These are phyloP conservation scores for Phytophthora crassamura DNA, from an alignment of 352 stramenopile genomes.

Conservation along the genomic window DNA sequence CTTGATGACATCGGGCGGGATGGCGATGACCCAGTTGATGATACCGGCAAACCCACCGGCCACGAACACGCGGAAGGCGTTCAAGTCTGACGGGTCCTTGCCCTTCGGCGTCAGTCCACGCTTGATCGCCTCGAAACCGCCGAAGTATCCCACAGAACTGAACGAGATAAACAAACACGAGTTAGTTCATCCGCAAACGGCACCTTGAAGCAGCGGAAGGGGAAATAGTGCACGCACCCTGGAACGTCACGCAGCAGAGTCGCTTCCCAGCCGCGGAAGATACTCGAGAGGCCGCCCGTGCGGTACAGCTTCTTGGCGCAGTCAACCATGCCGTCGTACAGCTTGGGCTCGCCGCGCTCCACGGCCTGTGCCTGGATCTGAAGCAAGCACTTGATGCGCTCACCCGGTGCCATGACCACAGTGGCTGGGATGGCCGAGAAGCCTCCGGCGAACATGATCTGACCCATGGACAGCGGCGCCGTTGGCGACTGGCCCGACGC, in stretches of 20 bases:
- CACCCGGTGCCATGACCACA: constrained; percentile 94
- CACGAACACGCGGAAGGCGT: constrained; percentile 90
- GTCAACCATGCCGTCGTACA: constrained; percentile 96
- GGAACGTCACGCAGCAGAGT: constrained; percentile 96
- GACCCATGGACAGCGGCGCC: constrained; percentile 73
- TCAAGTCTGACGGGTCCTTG: constrained; percentile 87
- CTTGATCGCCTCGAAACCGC: constrained; percentile 95
- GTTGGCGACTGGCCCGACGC: constrained; percentile 58
- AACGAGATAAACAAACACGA: neutral
- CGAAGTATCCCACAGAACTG: constrained; percentile 95
- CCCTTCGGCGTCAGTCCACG: constrained; percentile 79
- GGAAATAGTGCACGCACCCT: constrained; percentile 63
- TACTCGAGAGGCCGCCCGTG: constrained; percentile 90
- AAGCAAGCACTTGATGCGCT: constrained; percentile 97
- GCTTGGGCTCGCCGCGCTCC: constrained; percentile 72
- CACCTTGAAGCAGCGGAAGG: constrained; percentile 14
- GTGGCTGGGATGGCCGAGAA: constrained; percentile 91
- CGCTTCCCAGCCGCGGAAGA: constrained; percentile 95
- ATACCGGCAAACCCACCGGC: constrained; percentile 94
- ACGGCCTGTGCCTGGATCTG: constrained; percentile 92
- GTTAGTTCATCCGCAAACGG: constrained; percentile 26
- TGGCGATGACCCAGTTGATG: constrained; percentile 96
- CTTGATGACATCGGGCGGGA: constrained; percentile 97
- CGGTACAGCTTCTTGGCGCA: constrained; percentile 94
- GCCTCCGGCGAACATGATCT: constrained; percentile 91